A percentile compares a stretch with the other conserved stretches of the same genome.
Conservation (phyloP, 164 flowering plant species). For the Magnolia kwangsiensis region DNA sequence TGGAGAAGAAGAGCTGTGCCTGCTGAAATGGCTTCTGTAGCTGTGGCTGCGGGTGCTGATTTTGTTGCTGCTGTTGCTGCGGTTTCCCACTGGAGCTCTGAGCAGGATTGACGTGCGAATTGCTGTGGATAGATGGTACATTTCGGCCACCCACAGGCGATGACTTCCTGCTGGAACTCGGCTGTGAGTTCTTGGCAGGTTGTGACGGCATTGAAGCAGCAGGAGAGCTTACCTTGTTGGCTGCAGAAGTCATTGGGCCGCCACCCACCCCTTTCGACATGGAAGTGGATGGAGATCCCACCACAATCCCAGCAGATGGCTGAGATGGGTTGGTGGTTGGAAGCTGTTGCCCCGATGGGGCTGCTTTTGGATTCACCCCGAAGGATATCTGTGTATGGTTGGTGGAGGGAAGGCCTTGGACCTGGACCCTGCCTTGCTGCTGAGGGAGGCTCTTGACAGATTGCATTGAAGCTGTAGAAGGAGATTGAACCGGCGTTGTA, state of each 20-base stretch:
- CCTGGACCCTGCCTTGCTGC: constrained; percentile 52
- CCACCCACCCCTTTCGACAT: constrained; percentile 66
- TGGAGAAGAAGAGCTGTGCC: constrained; percentile 50
- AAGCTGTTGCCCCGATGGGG: constrained; percentile 34
- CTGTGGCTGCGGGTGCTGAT: constrained; percentile 20
- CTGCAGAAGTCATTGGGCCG: constrained; percentile 64
- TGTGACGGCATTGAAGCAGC: constrained; percentile 38
- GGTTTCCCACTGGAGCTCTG: constrained; percentile 26
- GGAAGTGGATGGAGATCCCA: constrained; percentile 69
- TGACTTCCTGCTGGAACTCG: constrained; percentile 52
- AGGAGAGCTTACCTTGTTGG: constrained; percentile 40
- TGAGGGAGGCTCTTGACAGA: constrained; percentile 56
- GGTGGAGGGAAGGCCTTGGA: constrained; percentile 12
- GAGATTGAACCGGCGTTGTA: constrained; percentile 39
- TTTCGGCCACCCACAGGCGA: constrained; percentile 66
- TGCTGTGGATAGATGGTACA: constrained; percentile 61
- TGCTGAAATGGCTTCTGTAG: constrained; percentile 42
- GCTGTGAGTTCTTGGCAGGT: constrained; percentile 45
- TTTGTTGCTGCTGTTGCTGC: constrained; percentile 27
- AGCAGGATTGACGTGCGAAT: constrained; percentile 38
- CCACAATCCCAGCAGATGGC: constrained; percentile 45
- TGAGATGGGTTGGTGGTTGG: constrained; percentile 37
- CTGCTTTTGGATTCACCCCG: constrained; percentile 50
- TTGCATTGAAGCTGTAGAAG: constrained; percentile 36
- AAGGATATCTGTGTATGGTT: constrained; percentile 75